Evolutionary conservation across 257 asterid species (phyloP).

Genomic region (Prunella vulgaris): DNA sequence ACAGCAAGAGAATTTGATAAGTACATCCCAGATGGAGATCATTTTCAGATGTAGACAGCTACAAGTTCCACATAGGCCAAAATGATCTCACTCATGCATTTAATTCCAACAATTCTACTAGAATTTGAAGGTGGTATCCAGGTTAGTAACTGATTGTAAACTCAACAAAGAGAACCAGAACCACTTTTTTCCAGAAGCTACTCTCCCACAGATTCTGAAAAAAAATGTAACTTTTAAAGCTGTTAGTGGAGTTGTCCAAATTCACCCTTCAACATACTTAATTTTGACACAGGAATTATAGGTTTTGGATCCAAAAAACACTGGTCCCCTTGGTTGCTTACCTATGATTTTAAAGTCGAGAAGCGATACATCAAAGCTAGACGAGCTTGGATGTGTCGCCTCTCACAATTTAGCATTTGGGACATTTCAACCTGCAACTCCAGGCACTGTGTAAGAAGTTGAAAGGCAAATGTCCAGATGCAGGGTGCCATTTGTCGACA

Average conservation of each 20-base stretch:
- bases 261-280: neutral
- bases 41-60: no score
- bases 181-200: no score
- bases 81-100: conserved; percentile 77
- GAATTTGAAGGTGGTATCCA: conserved; percentile 60
- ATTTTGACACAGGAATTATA: conserved; percentile 45
- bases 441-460: conserved; percentile 57
- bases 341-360: conserved; percentile 62
- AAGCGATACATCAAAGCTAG: conserved; percentile 65
- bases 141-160: conserved; percentile 30
- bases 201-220: no score
- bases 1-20: conserved; percentile 57
- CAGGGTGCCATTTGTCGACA: conserved; percentile 53
- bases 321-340: conserved; percentile 88
- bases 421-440: conserved; percentile 65
- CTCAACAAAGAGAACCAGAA: no score
- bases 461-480: conserved; percentile 61
- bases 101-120: conserved; percentile 48
- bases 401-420: conserved; percentile 71
- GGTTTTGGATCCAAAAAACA: conserved; percentile 81
- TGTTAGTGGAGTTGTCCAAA: neutral
- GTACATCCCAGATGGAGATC: conserved; percentile 56
- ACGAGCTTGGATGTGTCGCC: conserved; percentile 71
- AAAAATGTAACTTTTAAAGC: no score
- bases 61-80: conserved; percentile 85